Evolutionary conservation across 306 rosid genomes (phyloP).

Genomic region (Carpinus fangiana): DNA sequence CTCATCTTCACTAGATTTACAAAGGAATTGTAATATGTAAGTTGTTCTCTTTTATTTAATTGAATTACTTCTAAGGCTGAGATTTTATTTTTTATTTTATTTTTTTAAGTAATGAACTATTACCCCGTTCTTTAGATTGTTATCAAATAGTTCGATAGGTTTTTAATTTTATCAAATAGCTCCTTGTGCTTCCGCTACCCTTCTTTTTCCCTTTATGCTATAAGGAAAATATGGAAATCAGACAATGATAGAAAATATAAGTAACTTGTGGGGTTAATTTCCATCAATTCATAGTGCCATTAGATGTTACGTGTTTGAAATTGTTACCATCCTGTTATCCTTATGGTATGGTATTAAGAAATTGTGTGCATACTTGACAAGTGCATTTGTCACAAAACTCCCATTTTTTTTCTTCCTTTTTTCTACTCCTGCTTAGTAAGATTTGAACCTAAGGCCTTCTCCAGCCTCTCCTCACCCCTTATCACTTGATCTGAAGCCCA

Average conservation of each 20-base stretch:
- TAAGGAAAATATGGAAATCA: background rate
- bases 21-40: conserved; percentile 90
- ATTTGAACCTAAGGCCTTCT: no score
- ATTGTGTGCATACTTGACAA: no score
- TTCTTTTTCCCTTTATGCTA: background rate
- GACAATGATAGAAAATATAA: background rate
- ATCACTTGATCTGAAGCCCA: no score
- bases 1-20: conserved; percentile 80
- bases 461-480: no score
- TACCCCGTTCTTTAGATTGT: background rate
- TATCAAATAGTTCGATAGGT: background rate
- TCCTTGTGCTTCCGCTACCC: background rate
- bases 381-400: no score
- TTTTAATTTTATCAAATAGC: no score
- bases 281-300: no score
- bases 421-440: no score
- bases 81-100: background rate
- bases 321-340: no score
- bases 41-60: conserved; percentile 16
- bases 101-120: background rate
- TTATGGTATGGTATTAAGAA: no score
- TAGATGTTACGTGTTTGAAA: no score
- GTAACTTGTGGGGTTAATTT: background rate
- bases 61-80: background rate
- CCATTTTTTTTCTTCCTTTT: no score